Conservation (phyloP, 2,329 filamentous ascomycete genomes). For the Sordariomycetes sp. region DNA sequence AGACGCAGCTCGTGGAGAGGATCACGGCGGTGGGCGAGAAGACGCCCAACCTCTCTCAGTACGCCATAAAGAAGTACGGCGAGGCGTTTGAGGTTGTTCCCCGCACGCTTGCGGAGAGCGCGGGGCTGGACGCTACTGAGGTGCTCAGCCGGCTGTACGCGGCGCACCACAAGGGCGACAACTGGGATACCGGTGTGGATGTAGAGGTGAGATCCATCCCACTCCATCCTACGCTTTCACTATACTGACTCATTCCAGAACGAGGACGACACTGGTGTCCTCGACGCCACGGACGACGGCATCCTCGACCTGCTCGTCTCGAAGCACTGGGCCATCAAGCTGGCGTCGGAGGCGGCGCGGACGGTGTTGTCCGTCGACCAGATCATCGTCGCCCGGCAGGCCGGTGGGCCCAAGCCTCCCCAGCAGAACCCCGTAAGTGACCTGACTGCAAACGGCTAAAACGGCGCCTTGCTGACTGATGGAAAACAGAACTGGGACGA, state of each 20-base stretch:
- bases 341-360: slow-evolving; percentile 87
- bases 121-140: slow-evolving; percentile 93
- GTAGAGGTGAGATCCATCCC: slow-evolving; percentile 50
- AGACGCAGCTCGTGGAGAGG: slow-evolving; percentile 85
- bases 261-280: slow-evolving; percentile 62
- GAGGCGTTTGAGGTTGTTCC: slow-evolving; percentile 97
- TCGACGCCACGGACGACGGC: slow-evolving; percentile 77
- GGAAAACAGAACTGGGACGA: slow-evolving; percentile 45
- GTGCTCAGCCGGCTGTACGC: slow-evolving; percentile 86
- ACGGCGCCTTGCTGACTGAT: slow-evolving; percentile 13
- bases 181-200: slow-evolving; percentile 88
- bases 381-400: slow-evolving; percentile 96
- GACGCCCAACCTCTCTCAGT: slow-evolving; percentile 84
- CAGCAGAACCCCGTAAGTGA: slow-evolving; percentile 64
- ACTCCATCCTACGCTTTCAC: slow-evolving; percentile 8
- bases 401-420: slow-evolving; percentile 92
- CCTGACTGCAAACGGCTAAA: slow-evolving; percentile 26
- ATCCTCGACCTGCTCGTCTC: slow-evolving; percentile 86
- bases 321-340: slow-evolving; percentile 94
- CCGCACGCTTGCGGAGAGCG: slow-evolving; percentile 85
- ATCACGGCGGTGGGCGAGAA: slow-evolving; percentile 84
- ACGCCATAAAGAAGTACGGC: slow-evolving; percentile 93
- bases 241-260: slow-evolving; percentile 31
- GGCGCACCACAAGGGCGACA: slow-evolving; percentile 76
- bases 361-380: slow-evolving; percentile 95